phyloP scores from a whole-genome alignment of 2,329 filamentous ascomycete genomes.

The Colletotrichum scovillei region DNA sequence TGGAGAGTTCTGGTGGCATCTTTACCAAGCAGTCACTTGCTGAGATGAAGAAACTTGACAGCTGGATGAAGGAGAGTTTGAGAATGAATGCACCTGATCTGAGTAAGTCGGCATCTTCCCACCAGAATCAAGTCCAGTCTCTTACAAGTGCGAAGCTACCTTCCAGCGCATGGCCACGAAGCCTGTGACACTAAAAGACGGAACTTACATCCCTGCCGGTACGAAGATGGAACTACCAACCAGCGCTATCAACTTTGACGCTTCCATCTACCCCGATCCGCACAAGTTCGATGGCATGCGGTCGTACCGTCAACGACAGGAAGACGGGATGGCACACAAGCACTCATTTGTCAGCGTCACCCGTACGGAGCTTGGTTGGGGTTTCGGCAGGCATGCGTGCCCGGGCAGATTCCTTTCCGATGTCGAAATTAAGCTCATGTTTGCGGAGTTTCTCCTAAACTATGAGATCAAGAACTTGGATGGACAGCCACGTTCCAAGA shows the following conservation, averaged over 20 bases:
- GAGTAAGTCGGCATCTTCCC: conserved; percentile 52
- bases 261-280: conserved; percentile 49
- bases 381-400: conserved; percentile 36
- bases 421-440: conserved; percentile 34
- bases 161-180: conserved; percentile 58
- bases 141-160: too few relatives aligned
- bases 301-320: conserved; percentile 55
- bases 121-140: too few relatives aligned
- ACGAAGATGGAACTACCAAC: conserved; percentile 54
- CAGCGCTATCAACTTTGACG: conserved; percentile 49
- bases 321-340: conserved; percentile 28
- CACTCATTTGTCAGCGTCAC: conserved; percentile 54
- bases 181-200: conserved; percentile 55
- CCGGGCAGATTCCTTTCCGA: conserved; percentile 29
- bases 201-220: conserved; percentile 48
- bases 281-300: conserved; percentile 59
- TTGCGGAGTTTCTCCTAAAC: conserved; percentile 26
- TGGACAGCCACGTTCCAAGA: conserved; percentile 17
- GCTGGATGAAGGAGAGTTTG: conserved; percentile 52
- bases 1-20: too few relatives aligned
- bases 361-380: conserved; percentile 17
- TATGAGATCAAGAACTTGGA: conserved; percentile 28
- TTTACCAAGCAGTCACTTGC: conserved; percentile 6
- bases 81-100: conserved; percentile 43
- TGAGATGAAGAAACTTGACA: conserved; percentile 53